phyloP scores from a whole-genome alignment of 345 rosid species.

The Cardamine occulta region DNA sequence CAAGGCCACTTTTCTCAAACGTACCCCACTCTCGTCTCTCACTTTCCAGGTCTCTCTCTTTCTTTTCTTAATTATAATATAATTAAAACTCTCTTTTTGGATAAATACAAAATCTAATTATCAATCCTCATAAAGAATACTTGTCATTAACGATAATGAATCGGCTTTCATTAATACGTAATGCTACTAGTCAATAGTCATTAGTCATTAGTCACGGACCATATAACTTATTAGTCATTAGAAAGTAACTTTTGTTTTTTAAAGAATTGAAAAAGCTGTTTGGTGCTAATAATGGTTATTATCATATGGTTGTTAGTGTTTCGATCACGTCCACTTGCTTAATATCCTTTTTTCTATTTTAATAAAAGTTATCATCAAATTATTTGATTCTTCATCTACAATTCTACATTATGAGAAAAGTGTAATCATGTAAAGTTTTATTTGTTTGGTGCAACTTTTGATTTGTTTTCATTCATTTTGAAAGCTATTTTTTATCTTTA shows the following conservation, averaged over 20 bases:
- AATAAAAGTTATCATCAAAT: background rate
- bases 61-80: background rate
- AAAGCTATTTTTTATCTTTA: conserved; percentile 21
- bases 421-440: background rate
- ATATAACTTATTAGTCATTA: background rate
- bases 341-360: conserved; percentile 2
- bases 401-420: conserved; percentile 26
- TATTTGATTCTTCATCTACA: conserved; percentile 20
- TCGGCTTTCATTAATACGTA: conserved; percentile 27
- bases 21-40: conserved; percentile 60
- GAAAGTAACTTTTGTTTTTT: background rate
- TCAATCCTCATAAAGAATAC: conserved; percentile 34
- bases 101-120: conserved; percentile 35
- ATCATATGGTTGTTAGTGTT: conserved; percentile 36
- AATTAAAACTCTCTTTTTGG: background rate
- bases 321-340: conserved; percentile 35
- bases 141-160: conserved; percentile 36
- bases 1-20: conserved; percentile 54
- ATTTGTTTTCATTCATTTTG: conserved; percentile 16
- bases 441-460: background rate
- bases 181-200: conserved; percentile 7
- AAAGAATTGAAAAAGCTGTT: conserved; percentile 23
- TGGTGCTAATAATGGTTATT: conserved; percentile 37
- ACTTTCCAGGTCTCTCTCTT: conserved; percentile 61
- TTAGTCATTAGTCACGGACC: conserved; percentile 44